Base-by-base conservation (phyloP, 2,329 filamentous ascomycete genomes). In the Scleromitrula shiraiana region DNA sequence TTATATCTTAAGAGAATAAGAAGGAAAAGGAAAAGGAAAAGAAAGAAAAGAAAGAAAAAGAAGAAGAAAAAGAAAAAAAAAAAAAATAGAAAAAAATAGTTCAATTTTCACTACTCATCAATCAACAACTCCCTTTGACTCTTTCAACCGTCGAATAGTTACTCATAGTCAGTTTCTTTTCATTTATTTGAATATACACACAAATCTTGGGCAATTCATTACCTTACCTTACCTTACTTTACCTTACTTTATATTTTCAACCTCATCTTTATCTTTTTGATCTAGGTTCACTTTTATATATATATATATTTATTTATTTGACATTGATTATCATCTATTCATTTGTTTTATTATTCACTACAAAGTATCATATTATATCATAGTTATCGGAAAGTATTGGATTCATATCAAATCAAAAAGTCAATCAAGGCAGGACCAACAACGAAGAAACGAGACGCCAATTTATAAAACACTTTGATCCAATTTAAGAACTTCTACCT, bases 401-500 rank as follows among this genome's bases (percentile, higher is more conserved):
- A n/a, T n/a, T n/a, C n/a, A n/a, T n/a, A 24, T 9, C 36, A 10
- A 3, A 9, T 24, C 8, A n/a, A 40, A 23, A 23, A 20, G 22
- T 41, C 39, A 20, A 41, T 22, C 32, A 35, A 36, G 24, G 23
- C 24, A 20, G n/a, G n/a, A n/a, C n/a, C n/a, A n/a, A n/a, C n/a
- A n/a, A n/a, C n/a, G n/a, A n/a, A n/a, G n/a, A n/a, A n/a, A n/a
- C n/a, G n/a, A n/a, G n/a, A n/a, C n/a, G n/a, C n/a, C n/a, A n/a
- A n/a, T n/a, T n/a, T n/a, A 30, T 19, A 6, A 41, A 22, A 15
- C 14, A n/a, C 14, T 43, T 43, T 33, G 10, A 35, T 35, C 8
- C 6, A 27, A n/a, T 24, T 44, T 22, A 20, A 27, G n/a, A 33
- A 40, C 29, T 39, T 46, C 43, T 40, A 46, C 43, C 43, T 46